These are phyloP conservation scores for Acanthamoeba culbertsoni DNA, from an alignment of 208 protist genomes.

Conservation along the genomic window DNA sequence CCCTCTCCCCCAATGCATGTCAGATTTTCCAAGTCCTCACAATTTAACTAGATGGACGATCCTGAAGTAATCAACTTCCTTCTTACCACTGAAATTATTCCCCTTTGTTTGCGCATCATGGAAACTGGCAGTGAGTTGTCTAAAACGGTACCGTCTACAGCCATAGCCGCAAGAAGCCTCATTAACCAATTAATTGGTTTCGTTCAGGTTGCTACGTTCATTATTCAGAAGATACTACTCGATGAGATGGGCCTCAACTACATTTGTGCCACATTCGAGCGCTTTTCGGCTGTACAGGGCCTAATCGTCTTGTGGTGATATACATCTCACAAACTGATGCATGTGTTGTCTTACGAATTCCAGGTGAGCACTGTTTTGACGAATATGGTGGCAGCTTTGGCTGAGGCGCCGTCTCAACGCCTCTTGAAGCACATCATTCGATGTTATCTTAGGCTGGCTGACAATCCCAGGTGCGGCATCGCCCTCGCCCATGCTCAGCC, in stretches of 20 bases:
- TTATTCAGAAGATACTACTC: conserved; percentile 98
- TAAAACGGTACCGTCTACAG: conserved; percentile 95
- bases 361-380: conserved; percentile 87
- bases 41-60: conserved; percentile 84
- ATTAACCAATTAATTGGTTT: neutral
- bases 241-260: conserved; percentile 96
- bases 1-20: neutral
- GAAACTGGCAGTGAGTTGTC: conserved; percentile 95
- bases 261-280: conserved; percentile 94
- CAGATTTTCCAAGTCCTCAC: neutral
- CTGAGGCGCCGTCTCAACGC: conserved; percentile 91
- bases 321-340: too few relatives aligned
- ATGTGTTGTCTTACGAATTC: neutral
- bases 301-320: neutral
- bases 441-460: conserved; percentile 97
- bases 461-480: conserved; percentile 86
- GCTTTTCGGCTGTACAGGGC: conserved; percentile 74
- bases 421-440: conserved; percentile 98
- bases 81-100: conserved; percentile 98
- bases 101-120: conserved; percentile 99
- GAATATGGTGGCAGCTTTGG: conserved; percentile 90
- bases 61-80: conserved; percentile 96
- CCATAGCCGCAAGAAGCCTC: too few relatives aligned
- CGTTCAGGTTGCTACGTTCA: conserved; percentile 97
- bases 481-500: neutral